Conservation (phyloP, 306 rosid species). For the Hippophae gyantsensis region DNA sequence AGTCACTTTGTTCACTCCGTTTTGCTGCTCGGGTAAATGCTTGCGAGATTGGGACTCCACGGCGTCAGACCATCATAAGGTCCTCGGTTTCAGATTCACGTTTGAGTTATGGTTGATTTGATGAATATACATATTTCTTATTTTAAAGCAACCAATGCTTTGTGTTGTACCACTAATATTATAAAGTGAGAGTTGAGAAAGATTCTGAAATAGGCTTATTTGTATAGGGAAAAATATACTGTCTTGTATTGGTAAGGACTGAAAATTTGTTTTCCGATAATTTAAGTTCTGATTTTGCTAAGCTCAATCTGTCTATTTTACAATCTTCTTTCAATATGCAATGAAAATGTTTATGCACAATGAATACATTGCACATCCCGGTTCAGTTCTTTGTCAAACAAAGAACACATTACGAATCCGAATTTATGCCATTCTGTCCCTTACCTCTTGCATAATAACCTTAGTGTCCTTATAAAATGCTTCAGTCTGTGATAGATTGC, state of each 20-base stretch:
- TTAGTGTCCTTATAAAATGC: slow-evolving; percentile 54
- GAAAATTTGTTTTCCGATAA: slow-evolving; percentile 1
- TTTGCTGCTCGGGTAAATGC: slow-evolving; percentile 92
- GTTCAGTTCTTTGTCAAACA: slow-evolving; percentile 2
- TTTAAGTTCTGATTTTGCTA: not conserved
- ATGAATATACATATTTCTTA: slow-evolving; percentile 15
- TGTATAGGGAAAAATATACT: slow-evolving; percentile 48
- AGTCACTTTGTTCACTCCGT: slow-evolving; percentile 89
- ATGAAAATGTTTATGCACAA: no score
- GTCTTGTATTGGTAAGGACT: slow-evolving; percentile 7
- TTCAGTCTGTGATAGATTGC: slow-evolving; percentile 32
- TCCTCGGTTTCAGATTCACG: slow-evolving; percentile 35
- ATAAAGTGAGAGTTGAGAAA: slow-evolving; percentile 25
- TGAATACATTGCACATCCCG: not conserved
- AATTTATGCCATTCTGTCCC: slow-evolving; percentile 49
- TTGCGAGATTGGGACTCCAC: slow-evolving; percentile 94
- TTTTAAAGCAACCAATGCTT: slow-evolving; percentile 22
- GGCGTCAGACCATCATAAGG: slow-evolving; percentile 60
- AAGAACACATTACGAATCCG: not conserved
- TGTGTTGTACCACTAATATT: slow-evolving; percentile 18
- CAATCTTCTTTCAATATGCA: not conserved
- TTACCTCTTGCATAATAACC: slow-evolving; percentile 66
- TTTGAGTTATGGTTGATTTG: slow-evolving; percentile 51
- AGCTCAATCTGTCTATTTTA: slow-evolving; percentile 1
- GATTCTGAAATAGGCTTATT: slow-evolving; percentile 53